These are phyloP conservation scores for Scedosporium dehoogii DNA, from an alignment of 2,329 filamentous ascomycete genomes.

Conservation along the genomic window DNA sequence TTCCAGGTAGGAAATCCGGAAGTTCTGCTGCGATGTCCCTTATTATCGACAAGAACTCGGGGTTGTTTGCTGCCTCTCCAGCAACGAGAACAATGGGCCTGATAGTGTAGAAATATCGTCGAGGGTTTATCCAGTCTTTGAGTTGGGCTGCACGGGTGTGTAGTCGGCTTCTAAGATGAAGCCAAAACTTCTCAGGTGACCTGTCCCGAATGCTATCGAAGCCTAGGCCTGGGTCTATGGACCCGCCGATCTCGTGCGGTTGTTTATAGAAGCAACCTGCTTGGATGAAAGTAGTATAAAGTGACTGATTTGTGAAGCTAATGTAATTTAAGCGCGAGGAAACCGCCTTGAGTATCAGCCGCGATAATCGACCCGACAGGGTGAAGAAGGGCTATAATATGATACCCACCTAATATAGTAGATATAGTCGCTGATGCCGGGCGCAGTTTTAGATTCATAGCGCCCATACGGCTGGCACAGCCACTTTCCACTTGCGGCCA, in stretches of 20 bases:
- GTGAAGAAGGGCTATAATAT: background rate
- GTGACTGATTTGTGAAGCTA: background rate
- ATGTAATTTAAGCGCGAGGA: no score
- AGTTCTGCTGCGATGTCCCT: background rate
- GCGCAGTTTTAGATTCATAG: background rate
- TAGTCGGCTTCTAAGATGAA: background rate
- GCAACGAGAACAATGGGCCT: background rate
- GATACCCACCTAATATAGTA: slow-evolving; percentile 1
- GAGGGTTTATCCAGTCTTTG: background rate
- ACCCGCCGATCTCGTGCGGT: background rate
- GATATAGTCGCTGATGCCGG: background rate
- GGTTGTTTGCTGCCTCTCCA: background rate
- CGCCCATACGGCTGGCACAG: background rate
- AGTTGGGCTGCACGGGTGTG: background rate
- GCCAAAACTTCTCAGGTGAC: background rate
- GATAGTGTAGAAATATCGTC: background rate
- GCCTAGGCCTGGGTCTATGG: background rate
- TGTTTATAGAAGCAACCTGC: background rate
- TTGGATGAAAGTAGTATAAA: background rate
- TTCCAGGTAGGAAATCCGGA: background rate
- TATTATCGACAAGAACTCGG: background rate
- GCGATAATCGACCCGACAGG: no score
- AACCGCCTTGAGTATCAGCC: no score
- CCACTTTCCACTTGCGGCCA: background rate
- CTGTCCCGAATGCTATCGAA: background rate